These are phyloP conservation scores for Francoa sonchifolia DNA, from an alignment of 441 rosid species.

Conservation along the genomic window DNA sequence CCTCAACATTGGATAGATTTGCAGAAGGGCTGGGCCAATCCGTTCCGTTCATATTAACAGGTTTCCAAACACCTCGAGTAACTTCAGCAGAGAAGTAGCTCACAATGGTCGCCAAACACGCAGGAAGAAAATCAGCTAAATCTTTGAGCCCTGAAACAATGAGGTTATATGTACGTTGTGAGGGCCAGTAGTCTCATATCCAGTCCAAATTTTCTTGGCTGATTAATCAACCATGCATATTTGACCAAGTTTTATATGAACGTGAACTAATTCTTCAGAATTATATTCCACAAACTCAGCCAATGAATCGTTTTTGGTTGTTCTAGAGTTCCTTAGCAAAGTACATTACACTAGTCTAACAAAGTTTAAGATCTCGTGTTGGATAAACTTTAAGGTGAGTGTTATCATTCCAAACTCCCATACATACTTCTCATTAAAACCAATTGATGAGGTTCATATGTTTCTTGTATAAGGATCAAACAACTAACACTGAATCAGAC, in stretches of 20 bases:
- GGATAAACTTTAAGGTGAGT: background rate
- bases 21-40: constrained; percentile 85
- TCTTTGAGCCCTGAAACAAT: constrained; percentile 56
- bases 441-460: background rate
- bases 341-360: too few relatives aligned
- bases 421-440: too few relatives aligned
- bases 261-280: background rate
- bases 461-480: background rate
- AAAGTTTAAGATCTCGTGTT: background rate
- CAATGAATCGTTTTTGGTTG: background rate
- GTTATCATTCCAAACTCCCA: constrained; percentile 5
- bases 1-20: constrained; percentile 57
- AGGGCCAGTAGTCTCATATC: too few relatives aligned
- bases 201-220: too few relatives aligned
- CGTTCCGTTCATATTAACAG: constrained; percentile 61
- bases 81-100: constrained; percentile 80
- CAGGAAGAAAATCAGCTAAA: constrained; percentile 65
- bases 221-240: too few relatives aligned
- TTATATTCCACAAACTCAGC: constrained; percentile 4
- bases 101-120: constrained; percentile 52
- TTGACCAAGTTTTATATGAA: constrained; percentile 1
- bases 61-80: constrained; percentile 69
- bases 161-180: background rate
- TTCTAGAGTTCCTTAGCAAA: background rate
- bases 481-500: constrained; percentile 1